Conservation (phyloP, 2,329 filamentous ascomycete genomes). For the Fusarium hostae region DNA sequence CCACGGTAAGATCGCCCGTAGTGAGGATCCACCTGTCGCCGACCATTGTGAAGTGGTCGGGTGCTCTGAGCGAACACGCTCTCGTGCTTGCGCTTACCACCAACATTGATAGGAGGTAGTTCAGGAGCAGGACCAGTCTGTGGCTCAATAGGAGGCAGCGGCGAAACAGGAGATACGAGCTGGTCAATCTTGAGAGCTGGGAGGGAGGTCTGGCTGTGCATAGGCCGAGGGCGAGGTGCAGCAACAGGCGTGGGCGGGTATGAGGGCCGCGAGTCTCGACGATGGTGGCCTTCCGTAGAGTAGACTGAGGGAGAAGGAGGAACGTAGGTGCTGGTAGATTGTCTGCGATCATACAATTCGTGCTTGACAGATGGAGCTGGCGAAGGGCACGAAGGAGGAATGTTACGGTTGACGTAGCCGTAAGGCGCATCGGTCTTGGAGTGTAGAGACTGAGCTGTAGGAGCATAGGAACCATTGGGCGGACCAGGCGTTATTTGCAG, state of each 20-base stretch:
- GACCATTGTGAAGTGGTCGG: slow-evolving; percentile 51
- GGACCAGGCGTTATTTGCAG: slow-evolving; percentile 50
- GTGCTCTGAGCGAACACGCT: slow-evolving; percentile 48
- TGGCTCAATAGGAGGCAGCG: slow-evolving; percentile 50
- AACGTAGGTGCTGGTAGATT: slow-evolving; percentile 49
- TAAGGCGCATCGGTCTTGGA: slow-evolving; percentile 55
- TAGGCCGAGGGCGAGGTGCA: slow-evolving; percentile 41
- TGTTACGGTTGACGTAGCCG: slow-evolving; percentile 44
- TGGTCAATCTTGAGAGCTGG: slow-evolving; percentile 52
- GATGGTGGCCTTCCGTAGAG: slow-evolving; percentile 45
- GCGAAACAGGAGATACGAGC: slow-evolving; percentile 47
- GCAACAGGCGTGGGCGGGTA: slow-evolving; percentile 45
- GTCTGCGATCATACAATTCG: slow-evolving; percentile 53
- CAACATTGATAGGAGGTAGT: slow-evolving; percentile 42
- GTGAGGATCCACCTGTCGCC: slow-evolving; percentile 52
- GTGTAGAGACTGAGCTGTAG: slow-evolving; percentile 56
- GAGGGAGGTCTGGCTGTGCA: slow-evolving; percentile 43
- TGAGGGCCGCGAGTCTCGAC: slow-evolving; percentile 47
- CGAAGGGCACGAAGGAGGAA: slow-evolving; percentile 48
- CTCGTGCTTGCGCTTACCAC: slow-evolving; percentile 54
- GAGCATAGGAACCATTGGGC: slow-evolving; percentile 49
- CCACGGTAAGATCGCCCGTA: slow-evolving; percentile 39
- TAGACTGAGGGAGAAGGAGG: slow-evolving; percentile 54
- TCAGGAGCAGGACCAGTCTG: slow-evolving; percentile 47
- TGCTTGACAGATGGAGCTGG: slow-evolving; percentile 47